Evolutionary conservation across 257 asterid species (phyloP).

Genomic region (Parsonsia alboflavescens): DNA sequence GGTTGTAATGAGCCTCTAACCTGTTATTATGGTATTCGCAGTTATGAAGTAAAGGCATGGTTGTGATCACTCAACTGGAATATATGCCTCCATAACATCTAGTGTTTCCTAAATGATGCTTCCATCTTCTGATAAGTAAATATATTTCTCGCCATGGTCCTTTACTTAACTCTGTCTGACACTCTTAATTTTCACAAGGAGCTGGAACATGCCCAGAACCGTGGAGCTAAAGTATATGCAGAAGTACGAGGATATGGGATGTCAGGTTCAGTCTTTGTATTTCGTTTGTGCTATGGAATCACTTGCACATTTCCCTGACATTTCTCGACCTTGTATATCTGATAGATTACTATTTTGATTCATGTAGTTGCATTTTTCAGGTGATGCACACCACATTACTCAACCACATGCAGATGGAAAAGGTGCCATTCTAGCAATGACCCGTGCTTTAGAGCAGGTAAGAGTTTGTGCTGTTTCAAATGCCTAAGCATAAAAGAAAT

Average conservation of each 20-base stretch:
- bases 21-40: not conserved
- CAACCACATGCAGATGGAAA: constrained; percentile 87
- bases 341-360: not conserved
- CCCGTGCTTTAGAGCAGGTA: constrained; percentile 84
- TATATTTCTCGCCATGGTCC: not conserved
- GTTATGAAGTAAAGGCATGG: not conserved
- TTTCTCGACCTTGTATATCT: not conserved
- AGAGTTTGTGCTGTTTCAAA: not conserved
- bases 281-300: constrained; percentile 15
- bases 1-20: not conserved
- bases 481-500: not conserved
- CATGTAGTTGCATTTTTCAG: constrained; percentile 34
- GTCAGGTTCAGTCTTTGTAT: constrained; percentile 48
- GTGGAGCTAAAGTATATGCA: constrained; percentile 87
- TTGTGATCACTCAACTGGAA: not conserved
- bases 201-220: constrained; percentile 80
- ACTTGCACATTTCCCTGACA: not conserved
- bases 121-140: not conserved
- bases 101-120: not conserved
- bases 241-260: constrained; percentile 93
- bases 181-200: constrained; percentile 42
- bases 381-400: constrained; percentile 92
- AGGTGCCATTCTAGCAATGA: constrained; percentile 92
- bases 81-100: not conserved
- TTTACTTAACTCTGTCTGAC: not conserved